Percentiles rank a stretch among this genome's conserved stretches.
Evolutionary conservation across 495 filamentous ascomycete species (phyloP).

Genomic region (Aspergillus hancockii): DNA sequence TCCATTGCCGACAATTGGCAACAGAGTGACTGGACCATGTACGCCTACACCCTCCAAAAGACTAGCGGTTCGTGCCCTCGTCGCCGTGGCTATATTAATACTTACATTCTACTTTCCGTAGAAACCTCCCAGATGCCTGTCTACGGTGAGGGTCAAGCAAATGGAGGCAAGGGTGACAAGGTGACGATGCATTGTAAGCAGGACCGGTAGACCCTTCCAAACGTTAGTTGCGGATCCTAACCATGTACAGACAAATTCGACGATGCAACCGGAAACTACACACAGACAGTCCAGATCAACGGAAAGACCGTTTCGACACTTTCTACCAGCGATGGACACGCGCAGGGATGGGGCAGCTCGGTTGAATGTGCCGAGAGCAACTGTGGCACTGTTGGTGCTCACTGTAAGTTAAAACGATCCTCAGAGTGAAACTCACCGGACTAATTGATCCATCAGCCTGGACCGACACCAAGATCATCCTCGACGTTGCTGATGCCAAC

Average conservation of each 20-base stretch:
- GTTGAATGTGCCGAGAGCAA: conserved; percentile 40
- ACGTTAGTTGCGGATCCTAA: neutral
- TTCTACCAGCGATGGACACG: conserved; percentile 34
- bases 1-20: conserved; percentile 34
- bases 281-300: conserved; percentile 41
- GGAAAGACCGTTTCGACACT: conserved; percentile 36
- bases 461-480: conserved; percentile 38
- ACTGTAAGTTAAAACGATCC: conserved; percentile 26
- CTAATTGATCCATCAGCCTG: conserved; percentile 27
- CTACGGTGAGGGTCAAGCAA: conserved; percentile 24
- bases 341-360: conserved; percentile 43
- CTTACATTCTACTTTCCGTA: conserved; percentile 8
- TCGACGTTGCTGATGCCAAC: conserved; percentile 37
- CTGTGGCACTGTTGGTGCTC: conserved; percentile 41
- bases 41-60: conserved; percentile 28
- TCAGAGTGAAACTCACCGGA: neutral
- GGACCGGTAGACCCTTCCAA: neutral
- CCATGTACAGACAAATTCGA: conserved; percentile 34
- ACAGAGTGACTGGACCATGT: conserved; percentile 28
- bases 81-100: conserved; percentile 1
- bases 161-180: conserved; percentile 22
- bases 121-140: conserved; percentile 29
- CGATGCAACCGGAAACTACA: conserved; percentile 37
- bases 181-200: conserved; percentile 38
- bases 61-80: conserved; percentile 28